Evolutionary conservation across 306 rosid species (phyloP).

Genomic region (Cucurbita ficifolia): DNA sequence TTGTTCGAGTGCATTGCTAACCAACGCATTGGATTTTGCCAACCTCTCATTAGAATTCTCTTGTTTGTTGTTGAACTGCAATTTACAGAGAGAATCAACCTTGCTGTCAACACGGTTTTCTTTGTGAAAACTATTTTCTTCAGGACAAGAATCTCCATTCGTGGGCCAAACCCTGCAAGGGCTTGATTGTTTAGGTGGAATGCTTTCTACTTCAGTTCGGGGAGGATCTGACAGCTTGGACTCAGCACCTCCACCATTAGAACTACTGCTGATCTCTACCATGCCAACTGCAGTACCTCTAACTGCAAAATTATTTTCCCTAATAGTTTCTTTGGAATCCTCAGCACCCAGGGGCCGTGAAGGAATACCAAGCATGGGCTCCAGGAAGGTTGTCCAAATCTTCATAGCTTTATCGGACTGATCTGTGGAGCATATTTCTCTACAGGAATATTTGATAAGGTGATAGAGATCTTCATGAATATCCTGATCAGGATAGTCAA

Average conservation of each 20-base stretch:
- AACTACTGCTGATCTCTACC: slow-evolving; percentile 42
- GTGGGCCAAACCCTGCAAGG: slow-evolving; percentile 24
- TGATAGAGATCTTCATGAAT: slow-evolving; percentile 83
- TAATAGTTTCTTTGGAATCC: slow-evolving; percentile 39
- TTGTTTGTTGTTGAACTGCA: slow-evolving; percentile 34
- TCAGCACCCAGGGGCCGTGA: slow-evolving; percentile 38
- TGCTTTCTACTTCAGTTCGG: slow-evolving; percentile 34
- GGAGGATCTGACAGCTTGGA: slow-evolving; percentile 37
- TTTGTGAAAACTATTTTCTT: slow-evolving; percentile 39
- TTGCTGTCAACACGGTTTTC: slow-evolving; percentile 19
- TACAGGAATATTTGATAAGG: slow-evolving; percentile 69
- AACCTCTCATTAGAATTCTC: slow-evolving; percentile 31
- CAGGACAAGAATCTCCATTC: slow-evolving; percentile 23
- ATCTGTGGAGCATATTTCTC: slow-evolving; percentile 72
- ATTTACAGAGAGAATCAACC: slow-evolving; percentile 41
- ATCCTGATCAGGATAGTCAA: slow-evolving; percentile 49
- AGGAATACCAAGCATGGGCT: slow-evolving; percentile 76
- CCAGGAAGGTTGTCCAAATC: slow-evolving; percentile 73
- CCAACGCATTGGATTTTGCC: slow-evolving; percentile 21
- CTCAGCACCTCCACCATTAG: slow-evolving; percentile 27
- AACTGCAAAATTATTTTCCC: slow-evolving; percentile 20
- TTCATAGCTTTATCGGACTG: slow-evolving; percentile 65
- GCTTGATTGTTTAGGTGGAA: slow-evolving; percentile 31
- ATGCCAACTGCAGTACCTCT: slow-evolving; percentile 29
- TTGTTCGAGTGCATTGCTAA: slow-evolving; percentile 35